A percentile compares a stretch with the other conserved stretches of the same genome.
Conservation (phyloP, 1,139 yeast genomes). For the Eremothecium cymbalariae region DNA sequence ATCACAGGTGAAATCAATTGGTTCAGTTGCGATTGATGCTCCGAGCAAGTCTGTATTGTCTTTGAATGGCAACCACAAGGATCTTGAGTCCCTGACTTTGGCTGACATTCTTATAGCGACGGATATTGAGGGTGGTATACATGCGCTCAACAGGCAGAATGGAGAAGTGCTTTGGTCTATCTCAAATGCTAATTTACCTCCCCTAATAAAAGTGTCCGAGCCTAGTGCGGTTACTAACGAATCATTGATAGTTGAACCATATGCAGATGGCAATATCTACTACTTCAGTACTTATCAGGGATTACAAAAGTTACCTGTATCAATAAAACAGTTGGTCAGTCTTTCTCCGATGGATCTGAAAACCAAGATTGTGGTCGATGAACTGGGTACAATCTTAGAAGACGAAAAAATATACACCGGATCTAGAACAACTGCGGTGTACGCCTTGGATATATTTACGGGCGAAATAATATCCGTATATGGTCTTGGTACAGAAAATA, state of each 20-base stretch:
- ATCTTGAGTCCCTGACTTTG: slow-evolving; percentile 29
- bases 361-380: slow-evolving; percentile 33
- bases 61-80: slow-evolving; percentile 11
- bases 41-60: slow-evolving; percentile 8
- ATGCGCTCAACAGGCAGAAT: slow-evolving; percentile 68
- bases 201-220: slow-evolving; percentile 26
- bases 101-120: slow-evolving; percentile 61
- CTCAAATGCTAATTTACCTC: slow-evolving; percentile 34
- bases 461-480: slow-evolving; percentile 71
- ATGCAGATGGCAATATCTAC: slow-evolving; percentile 76
- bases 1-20: neutral
- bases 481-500: slow-evolving; percentile 40
- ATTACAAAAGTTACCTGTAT: slow-evolving; percentile 70
- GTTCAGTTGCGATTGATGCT: neutral
- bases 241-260: slow-evolving; percentile 85
- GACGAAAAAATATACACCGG: slow-evolving; percentile 92
- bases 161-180: slow-evolving; percentile 79
- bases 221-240: slow-evolving; percentile 21
- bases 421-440: slow-evolving; percentile 64
- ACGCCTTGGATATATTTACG: slow-evolving; percentile 61
- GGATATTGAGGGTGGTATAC: slow-evolving; percentile 82
- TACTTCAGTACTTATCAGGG: slow-evolving; percentile 75
- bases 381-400: slow-evolving; percentile 36
- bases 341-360: slow-evolving; percentile 74
- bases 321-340: slow-evolving; percentile 67